Base-by-base conservation (phyloP, 2,329 filamentous ascomycete genomes). In the Penicillium psychrosexuale region DNA sequence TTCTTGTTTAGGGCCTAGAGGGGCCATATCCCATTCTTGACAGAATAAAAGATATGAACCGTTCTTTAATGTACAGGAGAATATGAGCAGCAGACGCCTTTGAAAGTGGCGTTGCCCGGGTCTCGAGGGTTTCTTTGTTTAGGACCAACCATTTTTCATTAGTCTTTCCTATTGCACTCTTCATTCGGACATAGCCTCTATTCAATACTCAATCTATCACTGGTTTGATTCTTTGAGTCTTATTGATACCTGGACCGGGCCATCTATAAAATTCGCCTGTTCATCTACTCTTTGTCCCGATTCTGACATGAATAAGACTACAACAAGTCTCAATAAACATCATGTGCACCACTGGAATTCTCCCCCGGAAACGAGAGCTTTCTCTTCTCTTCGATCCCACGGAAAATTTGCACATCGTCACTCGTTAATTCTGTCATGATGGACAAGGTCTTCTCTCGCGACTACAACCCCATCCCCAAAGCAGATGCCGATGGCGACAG, bases 391-490 rank as follows among this genome's bases (percentile, higher is more conserved):
- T 24, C 22, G 11, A 22, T 19, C 13, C 33, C 8, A 47, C 22
- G 7, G 28, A 8, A 28, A 8, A 8, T 2, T 3, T 2, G 3
- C n/a, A 38, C 19, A 22, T 15, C 12, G 15, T 13, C 28, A 19
- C 31, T 24, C 33, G 15, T 22, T n/a, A 22, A 3, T 34, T 27
- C 19, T 22, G 11, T 2, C 33, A 44, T 19, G 2, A 52, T 56
- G 53, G 48, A 52, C 30, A 51, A 40, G 24, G 4, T 30, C 7
- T 53, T 47, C 27, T 37, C 48, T 13, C 49, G 37, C 36, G 17
- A 43, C 37, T 56, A 56, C 27, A 12, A 55, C 24, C 46, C 51
- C 6, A 40, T 57, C 30, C 30, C 55, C 1, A 46, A 45, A 22
- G 13, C 15, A 3, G 55, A 57, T 8, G 38, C 44, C 0, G 54